Conservation (phyloP, 2,329 filamentous ascomycete genomes). For the Verticillium alfalfae region DNA sequence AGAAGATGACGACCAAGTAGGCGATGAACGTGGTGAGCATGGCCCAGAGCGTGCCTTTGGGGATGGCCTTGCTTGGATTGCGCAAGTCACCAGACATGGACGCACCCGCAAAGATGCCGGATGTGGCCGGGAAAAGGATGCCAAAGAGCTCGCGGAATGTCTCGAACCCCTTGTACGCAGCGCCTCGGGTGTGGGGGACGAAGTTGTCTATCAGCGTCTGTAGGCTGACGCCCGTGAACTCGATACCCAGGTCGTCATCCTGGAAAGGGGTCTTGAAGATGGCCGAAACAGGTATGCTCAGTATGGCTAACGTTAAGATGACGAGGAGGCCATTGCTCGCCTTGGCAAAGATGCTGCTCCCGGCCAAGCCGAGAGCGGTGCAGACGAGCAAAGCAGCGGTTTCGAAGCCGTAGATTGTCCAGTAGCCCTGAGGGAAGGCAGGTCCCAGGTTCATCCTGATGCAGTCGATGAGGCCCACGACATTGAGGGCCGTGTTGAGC, state of each 20-base stretch:
- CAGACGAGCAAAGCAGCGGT: conserved; percentile 67
- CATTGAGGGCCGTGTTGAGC: conserved; percentile 81
- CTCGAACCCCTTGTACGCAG: conserved; percentile 55
- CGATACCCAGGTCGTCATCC: conserved; percentile 54
- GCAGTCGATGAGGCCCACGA: conserved; percentile 81
- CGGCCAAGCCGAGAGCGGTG: conserved; percentile 70
- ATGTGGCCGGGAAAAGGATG: conserved; percentile 69
- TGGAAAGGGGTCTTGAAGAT: conserved; percentile 63
- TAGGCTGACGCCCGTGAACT: conserved; percentile 73
- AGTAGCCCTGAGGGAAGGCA: conserved; percentile 64
- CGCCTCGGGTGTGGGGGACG: conserved; percentile 61
- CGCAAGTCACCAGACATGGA: conserved; percentile 87
- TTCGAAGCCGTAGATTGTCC: conserved; percentile 71
- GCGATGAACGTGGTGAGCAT: conserved; percentile 69
- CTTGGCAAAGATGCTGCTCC: conserved; percentile 73
- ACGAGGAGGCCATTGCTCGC: conserved; percentile 73
- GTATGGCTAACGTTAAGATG: conserved; percentile 65
- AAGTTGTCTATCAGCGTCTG: conserved; percentile 70
- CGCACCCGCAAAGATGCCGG: conserved; percentile 63
- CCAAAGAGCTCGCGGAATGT: conserved; percentile 81
- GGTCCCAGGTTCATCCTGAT: conserved; percentile 69
- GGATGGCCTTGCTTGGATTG: conserved; percentile 79
- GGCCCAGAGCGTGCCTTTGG: conserved; percentile 75
- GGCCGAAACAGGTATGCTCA: conserved; percentile 79
- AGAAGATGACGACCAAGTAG: conserved; percentile 71